Base-by-base conservation (phyloP, 257 asterid genomes). In the Misopates orontium region DNA sequence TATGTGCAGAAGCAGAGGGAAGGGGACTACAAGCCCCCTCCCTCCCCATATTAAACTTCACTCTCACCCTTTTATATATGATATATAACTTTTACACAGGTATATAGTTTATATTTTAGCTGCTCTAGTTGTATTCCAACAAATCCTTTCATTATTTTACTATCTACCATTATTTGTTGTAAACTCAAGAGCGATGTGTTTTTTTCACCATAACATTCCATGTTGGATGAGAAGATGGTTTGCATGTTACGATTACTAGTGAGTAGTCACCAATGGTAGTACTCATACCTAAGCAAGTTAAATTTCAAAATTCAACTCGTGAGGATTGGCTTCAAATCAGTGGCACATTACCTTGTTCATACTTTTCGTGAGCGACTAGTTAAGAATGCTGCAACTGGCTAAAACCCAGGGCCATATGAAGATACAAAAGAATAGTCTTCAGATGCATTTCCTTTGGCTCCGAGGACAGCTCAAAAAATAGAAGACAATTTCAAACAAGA, bases 301-400 rank as follows among this genome's bases (percentile, higher is more conserved):
- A n/a, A 28, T 32, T 56, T 31, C 28, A 45, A 63, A 62, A 32
- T 58, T 39, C 78, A 87, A 93, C 93, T 77, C 24, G 14, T 5
- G 50, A 52, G 24, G 9, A 84, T 78, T 56, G 93, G 96, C 62
- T 85, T 67, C 84, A 87, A 79, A 76, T 87, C 96, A 18, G 96
- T 87, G 71, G 93, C 96, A 13, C 96, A 88, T 80, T 88, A 83
- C 73, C 96, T 88, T 62, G 77, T 88, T 21, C 62, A 62, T 31
- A 82, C 83, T 61, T 70, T 69, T 11, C 71, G 61, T 7, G 59
- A 52, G 45, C 73, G 40, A 36, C 75, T 39, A 71, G 71, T 16
- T 28, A 50, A 15, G 24, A 36, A 36, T 36, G 42, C 42, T 36
- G 42, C 6, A 36, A 67, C 24, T 40, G 65, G 68, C 59, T 77